Evolutionary conservation across 2,329 filamentous ascomycete genomes (phyloP).

Genomic region (Colletotrichum zoysiae): DNA sequence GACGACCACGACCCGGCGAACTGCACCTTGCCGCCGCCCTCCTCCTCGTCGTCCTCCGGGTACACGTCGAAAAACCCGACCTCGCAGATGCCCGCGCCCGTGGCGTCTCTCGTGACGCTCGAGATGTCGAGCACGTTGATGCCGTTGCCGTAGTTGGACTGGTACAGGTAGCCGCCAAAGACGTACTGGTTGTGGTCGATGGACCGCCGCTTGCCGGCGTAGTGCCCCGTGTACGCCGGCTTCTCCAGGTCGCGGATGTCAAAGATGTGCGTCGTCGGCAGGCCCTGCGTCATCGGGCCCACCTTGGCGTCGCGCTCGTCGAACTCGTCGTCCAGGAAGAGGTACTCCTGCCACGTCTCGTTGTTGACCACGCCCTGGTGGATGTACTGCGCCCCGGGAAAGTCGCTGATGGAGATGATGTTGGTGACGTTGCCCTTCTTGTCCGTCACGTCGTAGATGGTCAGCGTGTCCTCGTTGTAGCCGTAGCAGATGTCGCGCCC

Average conservation of each 20-base stretch:
- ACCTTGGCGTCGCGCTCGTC: conserved; percentile 59
- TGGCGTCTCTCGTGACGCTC: conserved; percentile 49
- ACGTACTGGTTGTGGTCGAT: conserved; percentile 58
- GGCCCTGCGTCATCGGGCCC: conserved; percentile 55
- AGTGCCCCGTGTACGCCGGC: conserved; percentile 56
- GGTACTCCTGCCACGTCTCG: conserved; percentile 54
- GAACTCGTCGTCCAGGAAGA: conserved; percentile 63
- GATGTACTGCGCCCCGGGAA: conserved; percentile 64
- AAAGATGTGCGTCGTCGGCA: conserved; percentile 62
- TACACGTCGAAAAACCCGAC: conserved; percentile 61
- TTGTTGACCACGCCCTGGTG: conserved; percentile 68
- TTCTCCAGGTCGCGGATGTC: conserved; percentile 57
- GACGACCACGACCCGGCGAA: conserved; percentile 43
- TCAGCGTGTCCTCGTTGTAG: conserved; percentile 66
- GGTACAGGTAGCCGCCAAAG: conserved; percentile 55
- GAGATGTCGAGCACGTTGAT: conserved; percentile 52
- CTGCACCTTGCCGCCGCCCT: conserved; percentile 43
- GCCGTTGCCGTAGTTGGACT: conserved; percentile 60
- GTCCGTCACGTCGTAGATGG: conserved; percentile 66
- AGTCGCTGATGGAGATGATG: conserved; percentile 65
- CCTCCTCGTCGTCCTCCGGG: conserved; percentile 50
- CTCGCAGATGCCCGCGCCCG: conserved; percentile 56
- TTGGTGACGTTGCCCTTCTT: conserved; percentile 55
- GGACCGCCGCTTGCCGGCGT: conserved; percentile 52
- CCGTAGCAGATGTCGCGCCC: conserved; percentile 67